Conservation (phyloP, 2,329 filamentous ascomycete genomes). For the Fusarium hainanense region DNA sequence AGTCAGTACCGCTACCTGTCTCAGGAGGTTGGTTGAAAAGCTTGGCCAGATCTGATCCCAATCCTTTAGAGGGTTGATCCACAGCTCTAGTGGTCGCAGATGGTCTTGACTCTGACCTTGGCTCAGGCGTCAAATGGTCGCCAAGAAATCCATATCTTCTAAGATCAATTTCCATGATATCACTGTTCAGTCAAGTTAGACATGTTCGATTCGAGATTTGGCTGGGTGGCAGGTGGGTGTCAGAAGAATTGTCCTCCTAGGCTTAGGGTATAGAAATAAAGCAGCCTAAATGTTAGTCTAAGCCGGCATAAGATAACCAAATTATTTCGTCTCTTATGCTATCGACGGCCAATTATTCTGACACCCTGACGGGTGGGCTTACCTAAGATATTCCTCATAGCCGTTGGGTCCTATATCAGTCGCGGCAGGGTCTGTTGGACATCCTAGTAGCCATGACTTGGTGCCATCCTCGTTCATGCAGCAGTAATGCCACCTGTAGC, state of each 20-base stretch:
- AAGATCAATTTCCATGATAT: slow-evolving; percentile 93
- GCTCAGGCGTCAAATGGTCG: slow-evolving; percentile 73
- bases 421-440: slow-evolving; percentile 76
- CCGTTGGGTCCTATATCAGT: slow-evolving; percentile 75
- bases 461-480: slow-evolving; percentile 95
- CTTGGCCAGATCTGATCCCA: slow-evolving; percentile 86
- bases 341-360: too few relatives aligned
- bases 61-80: slow-evolving; percentile 70
- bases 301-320: too few relatives aligned
- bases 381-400: slow-evolving; percentile 87
- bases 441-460: slow-evolving; percentile 96
- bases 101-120: slow-evolving; percentile 61
- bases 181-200: slow-evolving; percentile 59
- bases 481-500: slow-evolving; percentile 99
- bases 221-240: too few relatives aligned
- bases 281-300: too few relatives aligned
- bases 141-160: slow-evolving; percentile 91
- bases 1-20: slow-evolving; percentile 87
- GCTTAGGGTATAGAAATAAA: too few relatives aligned
- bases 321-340: too few relatives aligned
- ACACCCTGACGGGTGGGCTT: not conserved
- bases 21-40: slow-evolving; percentile 91
- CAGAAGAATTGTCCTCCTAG: too few relatives aligned
- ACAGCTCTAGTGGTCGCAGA: slow-evolving; percentile 59
- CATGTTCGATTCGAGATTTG: not conserved